Evolutionary conservation across 2,329 filamentous ascomycete species (phyloP), one percentile per base, ranked within the genome.

Genomic region (Gaeumannomyces sp.): DNA sequence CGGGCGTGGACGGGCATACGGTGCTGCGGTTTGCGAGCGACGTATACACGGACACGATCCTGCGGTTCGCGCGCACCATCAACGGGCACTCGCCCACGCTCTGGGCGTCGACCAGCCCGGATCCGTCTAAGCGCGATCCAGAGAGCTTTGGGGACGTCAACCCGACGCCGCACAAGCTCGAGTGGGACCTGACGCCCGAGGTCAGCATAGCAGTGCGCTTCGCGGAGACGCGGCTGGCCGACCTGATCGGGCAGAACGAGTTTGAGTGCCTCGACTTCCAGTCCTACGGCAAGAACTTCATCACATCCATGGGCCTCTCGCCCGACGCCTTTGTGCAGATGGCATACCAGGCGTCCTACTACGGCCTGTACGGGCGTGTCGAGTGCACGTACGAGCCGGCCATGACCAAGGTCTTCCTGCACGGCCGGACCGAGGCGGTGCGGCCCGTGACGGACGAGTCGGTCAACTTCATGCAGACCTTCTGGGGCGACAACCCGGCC

Each of bases 321-420:
- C 94, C 95, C 0, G 95, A 98, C 74, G 95, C 95, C 0, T 99
- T 97, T 74, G 91, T 99, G 27, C 95, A 99, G 76, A 98, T 99
- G 94, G 95, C 95, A 0, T 97, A 97, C 79, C 95, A 99, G 76
- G 94, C 94, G 5, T 94, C 95, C 1, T 98, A 99, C 80, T 99
- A 97, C 72, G 95, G 95, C 2, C 83, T 99, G 10, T 99, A 98
- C 71, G 95, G 95, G 3, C 88, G 92, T 5, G 87, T 97, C 1
- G 95, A 98, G 76, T 96, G 92, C 73, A 95, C 93, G 0, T 99
- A 99, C 75, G 95, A 99, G 76, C 95, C 95, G 10, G 94, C 95
- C 58, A 98, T 99, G 95, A 99, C 95, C 63, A 99, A 99, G 76
- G 81, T 90, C 66, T 99, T 87, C 78, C 86, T 96, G 66, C 95